phyloP scores from a whole-genome alignment of 257 asterid genomes.

The Scutellaria galericulata region DNA sequence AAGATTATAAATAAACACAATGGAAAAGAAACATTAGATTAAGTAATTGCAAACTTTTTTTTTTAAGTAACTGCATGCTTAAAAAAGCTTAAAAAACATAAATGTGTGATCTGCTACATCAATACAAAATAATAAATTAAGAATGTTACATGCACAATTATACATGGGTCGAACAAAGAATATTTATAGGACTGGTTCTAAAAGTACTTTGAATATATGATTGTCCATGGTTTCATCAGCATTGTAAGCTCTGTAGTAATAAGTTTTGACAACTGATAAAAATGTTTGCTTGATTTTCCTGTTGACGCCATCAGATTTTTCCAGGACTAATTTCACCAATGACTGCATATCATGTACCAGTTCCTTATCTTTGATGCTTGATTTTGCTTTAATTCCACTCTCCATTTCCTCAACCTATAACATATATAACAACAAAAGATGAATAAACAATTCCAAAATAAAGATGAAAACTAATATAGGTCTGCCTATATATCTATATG shows the following conservation, averaged over 20 bases:
- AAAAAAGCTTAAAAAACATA: too few species aligned
- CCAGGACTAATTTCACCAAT: conserved; percentile 39
- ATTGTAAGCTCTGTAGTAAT: conserved; percentile 39
- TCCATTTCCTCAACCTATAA: too few species aligned
- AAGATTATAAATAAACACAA: too few species aligned
- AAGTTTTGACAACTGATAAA: conserved; percentile 43
- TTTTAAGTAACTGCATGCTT: too few species aligned
- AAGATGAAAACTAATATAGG: too few species aligned
- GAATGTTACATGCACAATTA: too few species aligned
- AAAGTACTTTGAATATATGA: conserved; percentile 46
- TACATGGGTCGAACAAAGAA: too few species aligned
- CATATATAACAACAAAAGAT: too few species aligned
- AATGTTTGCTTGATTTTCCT: conserved; percentile 48
- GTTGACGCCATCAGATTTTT: conserved; percentile 30
- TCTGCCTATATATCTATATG: neutral
- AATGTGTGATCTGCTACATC: neutral
- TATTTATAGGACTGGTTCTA: conserved; percentile 31
- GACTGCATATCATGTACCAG: conserved; percentile 38
- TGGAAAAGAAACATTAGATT: too few species aligned
- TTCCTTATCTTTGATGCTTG: conserved; percentile 12
- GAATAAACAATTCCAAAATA: too few species aligned
- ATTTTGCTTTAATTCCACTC: neutral
- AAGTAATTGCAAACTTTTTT: too few species aligned
- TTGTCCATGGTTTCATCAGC: conserved; percentile 32
- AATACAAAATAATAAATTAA: too few species aligned